Conservation (phyloP, 1,284 basidiomycete species). For the Sporisorium scitamineum region DNA sequence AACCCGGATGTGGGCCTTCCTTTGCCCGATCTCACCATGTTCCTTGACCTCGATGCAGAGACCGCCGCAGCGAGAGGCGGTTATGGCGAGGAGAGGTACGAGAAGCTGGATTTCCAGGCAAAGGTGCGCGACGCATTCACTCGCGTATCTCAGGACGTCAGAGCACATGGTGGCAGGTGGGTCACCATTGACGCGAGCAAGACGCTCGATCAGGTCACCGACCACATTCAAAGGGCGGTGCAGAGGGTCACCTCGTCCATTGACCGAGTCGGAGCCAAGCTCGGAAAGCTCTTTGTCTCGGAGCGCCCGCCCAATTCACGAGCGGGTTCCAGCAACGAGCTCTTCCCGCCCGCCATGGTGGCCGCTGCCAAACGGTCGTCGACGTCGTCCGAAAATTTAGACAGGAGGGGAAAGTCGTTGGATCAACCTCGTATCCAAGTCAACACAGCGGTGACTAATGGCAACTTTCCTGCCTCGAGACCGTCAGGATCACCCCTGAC, state of each 20-base stretch:
- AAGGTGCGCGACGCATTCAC: slow-evolving; percentile 65
- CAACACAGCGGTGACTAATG: slow-evolving; percentile 14
- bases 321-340: slow-evolving; percentile 32
- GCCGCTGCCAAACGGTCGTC: slow-evolving; percentile 20
- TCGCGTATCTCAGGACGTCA: slow-evolving; percentile 50
- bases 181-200: slow-evolving; percentile 58
- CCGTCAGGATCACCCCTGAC: slow-evolving; percentile 30
- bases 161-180: slow-evolving; percentile 50
- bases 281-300: slow-evolving; percentile 38
- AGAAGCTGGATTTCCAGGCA: slow-evolving; percentile 68
- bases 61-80: slow-evolving; percentile 81
- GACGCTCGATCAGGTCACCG: slow-evolving; percentile 60
- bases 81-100: slow-evolving; percentile 85
- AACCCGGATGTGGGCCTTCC: slow-evolving; percentile 87
- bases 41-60: slow-evolving; percentile 84
- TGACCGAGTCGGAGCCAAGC: slow-evolving; percentile 28
- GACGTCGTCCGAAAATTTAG: slow-evolving; percentile 17
- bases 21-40: slow-evolving; percentile 86
- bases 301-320: slow-evolving; percentile 20
- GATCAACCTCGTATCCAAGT: slow-evolving; percentile 25
- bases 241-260: slow-evolving; percentile 40
- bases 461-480: slow-evolving; percentile 23
- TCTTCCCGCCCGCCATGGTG: slow-evolving; percentile 15
- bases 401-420: slow-evolving; percentile 19
- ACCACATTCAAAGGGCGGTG: slow-evolving; percentile 49